These are phyloP conservation scores for Apiospora hydei DNA, from an alignment of 2,329 filamentous ascomycete species.

Conservation along the genomic window DNA sequence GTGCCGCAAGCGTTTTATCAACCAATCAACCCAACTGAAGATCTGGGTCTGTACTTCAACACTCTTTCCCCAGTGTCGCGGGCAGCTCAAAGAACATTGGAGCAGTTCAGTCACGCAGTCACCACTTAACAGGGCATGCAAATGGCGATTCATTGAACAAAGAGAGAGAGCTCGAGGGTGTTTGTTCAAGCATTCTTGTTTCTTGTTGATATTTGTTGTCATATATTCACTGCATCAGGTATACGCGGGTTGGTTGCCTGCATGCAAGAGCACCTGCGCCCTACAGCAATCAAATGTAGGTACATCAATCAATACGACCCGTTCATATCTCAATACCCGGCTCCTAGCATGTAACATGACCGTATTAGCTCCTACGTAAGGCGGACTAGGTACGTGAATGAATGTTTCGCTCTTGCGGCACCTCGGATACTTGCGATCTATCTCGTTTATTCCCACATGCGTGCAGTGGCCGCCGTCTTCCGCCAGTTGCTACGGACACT, in stretches of 20 bases:
- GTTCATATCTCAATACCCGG: not conserved
- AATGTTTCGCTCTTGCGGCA: not conserved
- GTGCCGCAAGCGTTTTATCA: not conserved
- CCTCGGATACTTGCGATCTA: not conserved
- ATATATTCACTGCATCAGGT: not conserved
- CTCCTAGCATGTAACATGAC: slow-evolving; percentile 12
- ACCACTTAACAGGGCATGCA: not conserved
- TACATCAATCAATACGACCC: no score
- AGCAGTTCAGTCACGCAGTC: not conserved
- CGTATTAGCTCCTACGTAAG: slow-evolving; percentile 13
- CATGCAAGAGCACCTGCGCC: not conserved
- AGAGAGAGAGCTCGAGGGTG: not conserved
- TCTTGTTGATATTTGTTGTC: not conserved
- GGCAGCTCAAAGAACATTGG: not conserved
- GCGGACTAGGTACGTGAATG: slow-evolving; percentile 17
- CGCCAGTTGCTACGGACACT: not conserved
- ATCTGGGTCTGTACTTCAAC: not conserved
- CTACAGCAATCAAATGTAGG: not conserved
- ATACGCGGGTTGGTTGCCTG: not conserved
- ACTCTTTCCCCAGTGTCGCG: not conserved
- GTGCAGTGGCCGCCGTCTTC: not conserved
- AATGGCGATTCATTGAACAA: not conserved
- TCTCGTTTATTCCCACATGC: not conserved
- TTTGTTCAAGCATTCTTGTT: not conserved
- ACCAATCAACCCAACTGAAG: slow-evolving; percentile 1